A percentile compares a stretch with the other conserved stretches of the same genome.
phyloP scores from a whole-genome alignment of 2,329 filamentous ascomycete genomes.

The Aspergillus felis region DNA sequence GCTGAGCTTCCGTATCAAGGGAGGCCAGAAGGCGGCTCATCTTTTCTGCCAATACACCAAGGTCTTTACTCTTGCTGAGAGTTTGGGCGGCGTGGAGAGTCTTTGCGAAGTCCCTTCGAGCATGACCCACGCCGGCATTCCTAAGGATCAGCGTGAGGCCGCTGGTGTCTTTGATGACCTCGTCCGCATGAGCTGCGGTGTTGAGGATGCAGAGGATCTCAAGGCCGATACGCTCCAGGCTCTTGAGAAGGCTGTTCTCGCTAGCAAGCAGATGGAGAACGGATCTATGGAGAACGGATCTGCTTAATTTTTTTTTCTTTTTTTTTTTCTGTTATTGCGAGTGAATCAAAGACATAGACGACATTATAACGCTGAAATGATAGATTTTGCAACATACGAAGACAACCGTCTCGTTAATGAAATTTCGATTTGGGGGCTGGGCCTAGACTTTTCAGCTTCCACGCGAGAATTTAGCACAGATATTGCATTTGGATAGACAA shows the following conservation, averaged over 20 bases:
- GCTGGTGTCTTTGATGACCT: conserved; percentile 95
- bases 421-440: background rate
- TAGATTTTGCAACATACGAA: background rate
- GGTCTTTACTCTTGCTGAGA: conserved; percentile 92
- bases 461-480: background rate
- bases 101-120: conserved; percentile 86
- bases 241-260: conserved; percentile 68
- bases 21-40: conserved; percentile 80
- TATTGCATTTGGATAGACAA: background rate
- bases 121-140: conserved; percentile 98
- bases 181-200: conserved; percentile 85
- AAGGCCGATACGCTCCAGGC: conserved; percentile 78
- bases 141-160: conserved; percentile 80
- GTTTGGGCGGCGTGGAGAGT: conserved; percentile 85
- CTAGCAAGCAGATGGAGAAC: conserved; percentile 40
- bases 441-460: background rate
- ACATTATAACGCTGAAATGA: background rate
- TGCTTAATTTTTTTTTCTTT: conserved; percentile 12
- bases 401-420: background rate
- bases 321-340: background rate
- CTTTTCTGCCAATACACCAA: conserved; percentile 85
- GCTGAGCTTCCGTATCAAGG: conserved; percentile 91
- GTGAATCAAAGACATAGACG: conserved; percentile 5
- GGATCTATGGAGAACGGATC: conserved; percentile 42
- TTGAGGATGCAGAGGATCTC: conserved; percentile 86